phyloP scores from a whole-genome alignment of 2,329 filamentous ascomycete species.

The Trichoderma guizhouense region DNA sequence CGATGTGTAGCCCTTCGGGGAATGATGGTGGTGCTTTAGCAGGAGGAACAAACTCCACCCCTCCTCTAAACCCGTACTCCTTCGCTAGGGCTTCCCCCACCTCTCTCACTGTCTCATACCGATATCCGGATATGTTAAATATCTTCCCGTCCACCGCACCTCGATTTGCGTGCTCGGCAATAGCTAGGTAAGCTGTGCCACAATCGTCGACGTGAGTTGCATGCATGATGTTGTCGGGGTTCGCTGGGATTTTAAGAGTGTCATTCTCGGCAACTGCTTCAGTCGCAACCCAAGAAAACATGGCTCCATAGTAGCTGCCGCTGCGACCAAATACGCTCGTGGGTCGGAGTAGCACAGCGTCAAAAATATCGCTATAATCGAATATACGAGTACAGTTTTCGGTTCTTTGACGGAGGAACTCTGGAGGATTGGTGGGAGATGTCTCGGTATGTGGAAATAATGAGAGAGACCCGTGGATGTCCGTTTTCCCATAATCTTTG shows the following conservation, averaged over 20 bases:
- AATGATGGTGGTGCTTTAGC: slow-evolving; percentile 19
- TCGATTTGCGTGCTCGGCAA: slow-evolving; percentile 37
- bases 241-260: slow-evolving; percentile 30
- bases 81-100: slow-evolving; percentile 36
- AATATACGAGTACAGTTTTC: slow-evolving; percentile 35
- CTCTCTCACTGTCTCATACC: slow-evolving; percentile 43
- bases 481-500: slow-evolving; percentile 46
- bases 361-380: slow-evolving; percentile 38
- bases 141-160: slow-evolving; percentile 34
- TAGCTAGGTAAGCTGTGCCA: slow-evolving; percentile 44
- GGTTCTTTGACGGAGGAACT: slow-evolving; percentile 31
- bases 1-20: slow-evolving; percentile 20
- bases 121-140: slow-evolving; percentile 45
- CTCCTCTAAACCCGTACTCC: slow-evolving; percentile 39
- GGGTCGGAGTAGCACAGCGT: slow-evolving; percentile 43
- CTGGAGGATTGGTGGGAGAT: slow-evolving; percentile 35
- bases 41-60: slow-evolving; percentile 27
- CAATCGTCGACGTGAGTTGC: slow-evolving; percentile 49
- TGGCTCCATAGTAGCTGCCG: slow-evolving; percentile 42
- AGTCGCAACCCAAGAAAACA: slow-evolving; percentile 36
- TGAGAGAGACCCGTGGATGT: slow-evolving; percentile 33
- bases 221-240: slow-evolving; percentile 41
- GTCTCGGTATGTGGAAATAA: slow-evolving; percentile 43
- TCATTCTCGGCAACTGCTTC: slow-evolving; percentile 22
- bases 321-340: slow-evolving; percentile 46